Evolutionary conservation across 108 stramenopile genomes (phyloP).

Genomic region (Nannochloropsis oceanica): DNA sequence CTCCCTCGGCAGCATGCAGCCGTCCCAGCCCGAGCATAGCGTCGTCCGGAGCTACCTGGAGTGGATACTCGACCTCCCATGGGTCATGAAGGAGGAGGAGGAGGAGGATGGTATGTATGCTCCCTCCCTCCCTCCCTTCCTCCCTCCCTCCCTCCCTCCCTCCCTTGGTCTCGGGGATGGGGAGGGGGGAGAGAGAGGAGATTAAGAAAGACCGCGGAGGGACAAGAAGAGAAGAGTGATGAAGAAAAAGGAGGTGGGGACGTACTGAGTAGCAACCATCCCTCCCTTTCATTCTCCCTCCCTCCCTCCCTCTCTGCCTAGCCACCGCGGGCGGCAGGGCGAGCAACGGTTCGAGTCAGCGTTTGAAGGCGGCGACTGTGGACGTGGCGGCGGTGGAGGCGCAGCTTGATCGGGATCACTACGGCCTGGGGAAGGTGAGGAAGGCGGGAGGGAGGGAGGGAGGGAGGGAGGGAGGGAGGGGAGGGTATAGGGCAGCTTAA

Average conservation of each 20-base stretch:
- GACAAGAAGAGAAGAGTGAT: too few relatives aligned
- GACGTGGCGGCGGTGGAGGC: neutral
- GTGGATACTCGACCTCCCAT: constrained; percentile 13
- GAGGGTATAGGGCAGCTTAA: neutral
- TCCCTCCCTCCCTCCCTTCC: neutral
- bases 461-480: neutral
- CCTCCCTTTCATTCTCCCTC: too few relatives aligned
- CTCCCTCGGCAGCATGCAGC: neutral
- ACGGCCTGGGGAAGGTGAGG: constrained; percentile 16
- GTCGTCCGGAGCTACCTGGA: constrained; percentile 21
- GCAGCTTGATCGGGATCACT: constrained; percentile 18
- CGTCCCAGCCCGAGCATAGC: constrained; percentile 16
- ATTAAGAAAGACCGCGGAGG: too few relatives aligned
- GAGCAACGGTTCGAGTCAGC: neutral
- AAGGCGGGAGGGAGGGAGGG: neutral
- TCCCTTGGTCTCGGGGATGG: neutral
- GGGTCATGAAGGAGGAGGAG: neutral
- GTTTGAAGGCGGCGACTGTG: neutral
- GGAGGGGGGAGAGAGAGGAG: too few relatives aligned
- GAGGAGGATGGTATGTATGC: neutral
- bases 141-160: neutral
- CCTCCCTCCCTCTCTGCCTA: too few relatives aligned
- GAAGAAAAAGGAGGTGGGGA: too few relatives aligned
- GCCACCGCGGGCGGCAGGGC: too few relatives aligned
- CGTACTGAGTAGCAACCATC: too few relatives aligned